A percentile compares a stretch with the other conserved stretches of the same genome.
Evolutionary conservation across 1,284 basidiomycete species (phyloP).

Genomic region (Inonotus hispidus): DNA sequence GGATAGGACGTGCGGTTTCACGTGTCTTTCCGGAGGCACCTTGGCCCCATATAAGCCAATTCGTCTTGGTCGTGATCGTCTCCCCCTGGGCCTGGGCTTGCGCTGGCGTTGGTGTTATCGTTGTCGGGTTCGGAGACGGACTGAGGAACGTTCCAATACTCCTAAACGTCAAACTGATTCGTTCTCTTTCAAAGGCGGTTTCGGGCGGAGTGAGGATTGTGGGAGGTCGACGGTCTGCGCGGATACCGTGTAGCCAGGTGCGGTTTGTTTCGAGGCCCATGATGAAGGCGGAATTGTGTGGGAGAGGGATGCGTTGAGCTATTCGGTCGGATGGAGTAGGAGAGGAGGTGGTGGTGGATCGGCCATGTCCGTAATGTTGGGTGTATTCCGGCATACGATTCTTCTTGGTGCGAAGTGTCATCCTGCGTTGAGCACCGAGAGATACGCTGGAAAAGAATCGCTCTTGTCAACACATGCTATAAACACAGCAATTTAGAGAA

Average conservation of each 20-base stretch:
- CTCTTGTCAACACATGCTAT: no score
- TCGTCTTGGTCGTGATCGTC: not conserved
- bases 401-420: conserved; percentile 64
- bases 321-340: conserved; percentile 25
- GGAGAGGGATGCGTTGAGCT: conserved; percentile 59
- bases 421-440: conserved; percentile 63
- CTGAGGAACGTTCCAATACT: conserved; percentile 69
- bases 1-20: conserved; percentile 43
- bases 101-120: conserved; percentile 13
- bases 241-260: conserved; percentile 66
- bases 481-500: not conserved
- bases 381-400: conserved; percentile 26
- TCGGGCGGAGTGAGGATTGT: conserved; percentile 49
- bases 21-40: conserved; percentile 57
- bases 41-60: conserved; percentile 52
- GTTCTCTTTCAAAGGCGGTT: conserved; percentile 45
- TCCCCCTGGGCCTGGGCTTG: not conserved
- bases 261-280: conserved; percentile 65
- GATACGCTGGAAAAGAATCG: conserved; percentile 40
- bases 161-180: conserved; percentile 74
- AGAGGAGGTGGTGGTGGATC: conserved; percentile 11
- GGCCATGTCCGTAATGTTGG: conserved; percentile 21
- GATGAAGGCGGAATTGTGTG: conserved; percentile 74
- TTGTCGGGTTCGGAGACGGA: conserved; percentile 37
- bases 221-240: conserved; percentile 60